Percentiles rank a stretch among this genome's conserved stretches.
Conservation (phyloP, 345 rosid genomes). For the Durio zibethinus region DNA sequence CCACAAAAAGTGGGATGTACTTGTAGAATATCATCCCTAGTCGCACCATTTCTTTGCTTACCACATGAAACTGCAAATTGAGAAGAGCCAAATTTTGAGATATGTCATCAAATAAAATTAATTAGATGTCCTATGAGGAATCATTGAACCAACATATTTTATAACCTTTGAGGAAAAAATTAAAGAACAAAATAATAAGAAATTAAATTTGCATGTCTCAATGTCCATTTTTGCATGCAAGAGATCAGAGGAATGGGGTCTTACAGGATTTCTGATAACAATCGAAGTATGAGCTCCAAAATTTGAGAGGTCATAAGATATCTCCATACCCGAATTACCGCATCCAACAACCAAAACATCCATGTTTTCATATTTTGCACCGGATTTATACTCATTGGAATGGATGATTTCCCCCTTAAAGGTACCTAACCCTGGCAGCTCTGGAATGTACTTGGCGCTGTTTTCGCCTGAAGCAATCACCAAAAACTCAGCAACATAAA, state of each 20-base stretch:
- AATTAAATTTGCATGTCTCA: background rate
- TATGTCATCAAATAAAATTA: no score
- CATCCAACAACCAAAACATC: constrained; percentile 18
- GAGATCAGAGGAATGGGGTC: background rate
- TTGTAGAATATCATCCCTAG: constrained; percentile 28
- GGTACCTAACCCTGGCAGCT: constrained; percentile 6
- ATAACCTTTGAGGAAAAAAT: no score
- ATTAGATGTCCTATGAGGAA: no score
- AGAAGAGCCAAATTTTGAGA: background rate
- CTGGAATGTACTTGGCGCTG: background rate
- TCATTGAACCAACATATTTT: background rate
- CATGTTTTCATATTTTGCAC: background rate
- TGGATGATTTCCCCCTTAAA: constrained; percentile 6
- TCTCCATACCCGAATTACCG: constrained; percentile 23
- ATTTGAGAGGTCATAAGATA: constrained; percentile 9
- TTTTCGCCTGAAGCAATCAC: constrained; percentile 23
- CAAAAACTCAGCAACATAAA: constrained; percentile 20
- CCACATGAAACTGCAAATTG: constrained; percentile 30
- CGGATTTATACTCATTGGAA: constrained; percentile 10
- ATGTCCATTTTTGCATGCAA: background rate
- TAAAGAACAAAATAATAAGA: no score
- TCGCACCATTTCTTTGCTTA: constrained; percentile 30
- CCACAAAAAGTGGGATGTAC: constrained; percentile 21
- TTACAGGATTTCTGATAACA: constrained; percentile 13
- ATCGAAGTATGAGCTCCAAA: background rate